Evolutionary conservation across 768 basidiomycete genomes (phyloP).

Genomic region (Suillus plorans): DNA sequence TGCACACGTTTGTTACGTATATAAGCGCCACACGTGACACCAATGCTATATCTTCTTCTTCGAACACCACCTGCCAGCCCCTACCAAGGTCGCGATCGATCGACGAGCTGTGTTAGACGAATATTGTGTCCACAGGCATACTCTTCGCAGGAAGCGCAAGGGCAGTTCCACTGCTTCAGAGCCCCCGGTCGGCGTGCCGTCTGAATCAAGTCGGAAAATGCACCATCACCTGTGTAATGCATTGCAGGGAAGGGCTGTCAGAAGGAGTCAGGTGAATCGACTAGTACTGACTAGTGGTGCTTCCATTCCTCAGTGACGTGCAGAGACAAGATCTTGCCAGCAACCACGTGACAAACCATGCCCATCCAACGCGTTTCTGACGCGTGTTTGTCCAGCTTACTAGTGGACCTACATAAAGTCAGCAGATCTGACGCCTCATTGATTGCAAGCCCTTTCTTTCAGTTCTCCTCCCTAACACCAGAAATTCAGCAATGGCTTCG

Average conservation of each 20-base stretch:
- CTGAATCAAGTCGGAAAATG: neutral
- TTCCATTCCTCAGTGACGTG: neutral
- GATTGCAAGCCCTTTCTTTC: constrained; percentile 8
- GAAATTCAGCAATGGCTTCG: constrained; percentile 21
- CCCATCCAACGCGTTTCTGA: constrained; percentile 15
- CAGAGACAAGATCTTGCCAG: constrained; percentile 2
- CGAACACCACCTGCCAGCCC: neutral
- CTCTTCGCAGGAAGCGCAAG: neutral
- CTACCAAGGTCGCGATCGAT: neutral
- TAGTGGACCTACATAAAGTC: constrained; percentile 26
- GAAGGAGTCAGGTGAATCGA: neutral
- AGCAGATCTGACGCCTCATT: constrained; percentile 13
- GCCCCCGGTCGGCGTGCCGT: neutral
- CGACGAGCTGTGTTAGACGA: neutral
- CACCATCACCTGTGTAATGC: neutral
- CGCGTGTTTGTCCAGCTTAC: constrained; percentile 1
- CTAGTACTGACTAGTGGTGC: neutral
- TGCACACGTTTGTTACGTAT: neutral
- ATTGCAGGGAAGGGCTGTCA: neutral
- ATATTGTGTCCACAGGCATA: neutral
- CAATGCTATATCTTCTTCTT: neutral
- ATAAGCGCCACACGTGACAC: neutral
- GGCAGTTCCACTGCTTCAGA: constrained; percentile 3
- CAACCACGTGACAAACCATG: constrained; percentile 22
- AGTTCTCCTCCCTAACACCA: constrained; percentile 11